phyloP scores from a whole-genome alignment of 163 green algal species.

The Prototheca cutis region DNA sequence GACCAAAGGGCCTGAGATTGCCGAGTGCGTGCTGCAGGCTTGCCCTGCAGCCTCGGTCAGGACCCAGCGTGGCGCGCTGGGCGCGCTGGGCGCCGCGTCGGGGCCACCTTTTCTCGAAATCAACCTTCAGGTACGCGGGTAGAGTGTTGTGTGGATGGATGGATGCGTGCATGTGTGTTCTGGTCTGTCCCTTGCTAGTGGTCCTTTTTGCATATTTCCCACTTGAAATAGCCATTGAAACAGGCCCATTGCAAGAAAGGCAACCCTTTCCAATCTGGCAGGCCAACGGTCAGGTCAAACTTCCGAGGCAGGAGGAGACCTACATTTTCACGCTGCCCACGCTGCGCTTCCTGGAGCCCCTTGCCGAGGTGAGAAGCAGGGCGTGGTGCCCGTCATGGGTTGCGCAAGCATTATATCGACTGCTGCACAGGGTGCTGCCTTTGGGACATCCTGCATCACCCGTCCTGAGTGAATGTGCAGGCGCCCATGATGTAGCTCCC shows the following conservation, averaged over 20 bases:
- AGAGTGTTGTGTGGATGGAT: neutral
- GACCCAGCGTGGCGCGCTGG: neutral
- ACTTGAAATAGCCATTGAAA: no score
- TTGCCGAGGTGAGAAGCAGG: constrained; percentile 2
- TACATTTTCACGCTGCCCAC: constrained; percentile 21
- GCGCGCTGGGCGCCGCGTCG: neutral
- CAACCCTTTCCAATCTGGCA: no score
- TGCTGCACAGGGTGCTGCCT: no score
- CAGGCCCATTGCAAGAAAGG: no score
- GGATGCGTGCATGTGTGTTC: neutral
- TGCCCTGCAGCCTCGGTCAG: neutral
- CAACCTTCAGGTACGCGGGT: no score
- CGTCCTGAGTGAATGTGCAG: no score
- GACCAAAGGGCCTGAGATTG: neutral
- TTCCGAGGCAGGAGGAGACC: constrained; percentile 15
- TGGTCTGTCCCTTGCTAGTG: neutral
- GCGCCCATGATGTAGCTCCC: no score
- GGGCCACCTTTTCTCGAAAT: neutral
- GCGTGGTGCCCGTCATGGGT: neutral
- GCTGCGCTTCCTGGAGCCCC: constrained; percentile 15
- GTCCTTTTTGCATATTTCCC: neutral
- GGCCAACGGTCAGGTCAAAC: constrained; percentile 3
- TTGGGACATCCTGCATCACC: no score
- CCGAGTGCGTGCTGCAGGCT: neutral
- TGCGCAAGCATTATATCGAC: neutral